Base-by-base conservation (phyloP, 2,329 filamentous ascomycete genomes). In the Cryphonectria nitschkei region DNA sequence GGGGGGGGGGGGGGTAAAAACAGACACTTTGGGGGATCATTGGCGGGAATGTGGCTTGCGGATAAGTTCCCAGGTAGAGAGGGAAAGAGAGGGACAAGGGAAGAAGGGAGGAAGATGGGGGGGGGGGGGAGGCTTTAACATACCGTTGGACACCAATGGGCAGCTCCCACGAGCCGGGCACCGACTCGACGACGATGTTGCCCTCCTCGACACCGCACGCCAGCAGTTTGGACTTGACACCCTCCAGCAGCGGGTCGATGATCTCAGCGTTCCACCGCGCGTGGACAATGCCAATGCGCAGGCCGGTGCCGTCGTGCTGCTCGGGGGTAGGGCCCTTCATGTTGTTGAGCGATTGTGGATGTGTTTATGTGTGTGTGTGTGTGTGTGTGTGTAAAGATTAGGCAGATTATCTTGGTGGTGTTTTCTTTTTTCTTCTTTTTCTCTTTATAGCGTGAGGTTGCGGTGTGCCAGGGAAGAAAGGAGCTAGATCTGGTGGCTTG, bases 231-330 rank as follows among this genome's bases (percentile, higher is more conserved):
- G 91, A 91, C 82, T 92, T 93, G 62, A 93, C 89, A 74, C 96
- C 96, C 67, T 88, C 85, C 73, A 99, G 87, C 70, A 99, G 90
- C 68, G 94, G 90, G 71, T 93, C 90, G 81, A 98, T 97, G 80
- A 99, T 93, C 75, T 87, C 88, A 75, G 87, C 87, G 84, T 99
- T 99, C 96, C 96, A 99, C 77, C 96, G 91, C 71, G 95, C 95
- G 84, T 98, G 96, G 71, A 99, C 89, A 79, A 99, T 98, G 79
- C 93, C 95, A 79, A 99, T 91, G 79, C 96, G 93, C 74, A 99
- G 89, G 78, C 85, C 86, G 77, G 89, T 89, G 81, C 93, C 92
- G 79, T 91, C 85, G 81, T 89, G 86, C 76, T 86, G 83, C 79
- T 89, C 83, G 68, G 84, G 82, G 74, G 83, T 82, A n/a, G 87